Base-by-base conservation (phyloP, 2,329 filamentous ascomycete species). In the Aspergillus melleus region DNA sequence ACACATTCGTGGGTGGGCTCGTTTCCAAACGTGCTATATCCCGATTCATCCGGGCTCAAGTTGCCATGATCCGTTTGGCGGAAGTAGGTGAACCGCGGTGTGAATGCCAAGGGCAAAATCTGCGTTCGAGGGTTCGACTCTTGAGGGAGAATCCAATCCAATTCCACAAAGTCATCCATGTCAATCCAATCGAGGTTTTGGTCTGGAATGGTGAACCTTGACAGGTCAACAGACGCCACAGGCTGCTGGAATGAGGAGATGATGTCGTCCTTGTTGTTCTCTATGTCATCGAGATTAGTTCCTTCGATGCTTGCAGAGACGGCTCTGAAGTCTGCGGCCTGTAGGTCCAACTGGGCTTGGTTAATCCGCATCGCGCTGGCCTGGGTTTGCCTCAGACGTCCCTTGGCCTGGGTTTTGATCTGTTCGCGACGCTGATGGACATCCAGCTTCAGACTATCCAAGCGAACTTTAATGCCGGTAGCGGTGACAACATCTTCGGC, bases 131-230 rank as follows among this genome's bases (percentile, higher is more conserved):
- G 93, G 66, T 96, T 96, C 32, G 90, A 87, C 71, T 96, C 91
- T 14, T 91, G 90, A 0, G 94, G 94, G 24, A 97, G 78, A 56
- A 96, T 93, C 94, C 94, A 98, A 73, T 97, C 96, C 22, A 99
- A 80, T 74, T 99, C 95, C 30, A 99, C 93, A 76, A 99, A 99
- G 73, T 99, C 95, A 72, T 99, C 95, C 92, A 99, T 98, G 71
- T 99, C 95, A 63, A 99, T 93, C 95, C 95, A 99, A 57, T 89
- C 92, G 66, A 92, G 88, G 70, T 99, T 95, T 57, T 96, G 91
- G 73, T 99, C 95, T 0, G 95, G 94, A 53, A 99, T 99, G 0
- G 89, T 94, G 72, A 99, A 99, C 55, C 90, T 89, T 0, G 93
- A 96, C 53, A 96, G 81, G 72, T 89, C 86, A 9, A 83, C 79